Conservation (phyloP, 2,329 filamentous ascomycete genomes). For the Fusarium sp. region DNA sequence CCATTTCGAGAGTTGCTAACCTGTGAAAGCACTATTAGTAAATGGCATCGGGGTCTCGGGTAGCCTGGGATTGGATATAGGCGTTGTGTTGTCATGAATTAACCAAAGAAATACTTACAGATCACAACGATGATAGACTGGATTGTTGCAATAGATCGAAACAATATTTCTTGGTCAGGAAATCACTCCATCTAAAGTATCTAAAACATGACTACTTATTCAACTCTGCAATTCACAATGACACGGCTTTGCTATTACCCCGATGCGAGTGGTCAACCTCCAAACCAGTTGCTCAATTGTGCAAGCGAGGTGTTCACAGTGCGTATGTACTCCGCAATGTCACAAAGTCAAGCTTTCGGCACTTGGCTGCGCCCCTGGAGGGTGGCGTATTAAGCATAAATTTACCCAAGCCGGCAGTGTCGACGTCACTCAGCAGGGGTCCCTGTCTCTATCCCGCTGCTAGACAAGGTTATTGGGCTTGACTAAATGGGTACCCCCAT, state of each 20-base stretch:
- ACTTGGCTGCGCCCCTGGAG: not conserved
- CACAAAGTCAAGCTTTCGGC: not conserved
- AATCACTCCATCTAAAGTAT: not conserved
- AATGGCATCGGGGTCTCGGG: not conserved
- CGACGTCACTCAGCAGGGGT: not conserved
- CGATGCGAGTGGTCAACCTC: not conserved
- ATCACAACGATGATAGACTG: not conserved
- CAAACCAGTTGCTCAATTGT: not conserved
- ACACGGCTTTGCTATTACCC: not conserved
- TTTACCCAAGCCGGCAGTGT: not conserved
- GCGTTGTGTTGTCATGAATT: not conserved
- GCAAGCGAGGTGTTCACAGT: not conserved
- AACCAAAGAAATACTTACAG: not conserved
- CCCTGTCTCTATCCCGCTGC: not conserved
- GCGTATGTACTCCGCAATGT: not conserved
- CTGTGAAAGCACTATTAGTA: not conserved
- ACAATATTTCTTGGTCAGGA: not conserved
- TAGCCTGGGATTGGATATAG: not conserved
- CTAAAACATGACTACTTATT: not conserved
- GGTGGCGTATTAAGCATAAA: not conserved
- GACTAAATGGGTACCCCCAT: not conserved
- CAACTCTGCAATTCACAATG: not conserved
- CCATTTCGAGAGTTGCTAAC: not conserved
- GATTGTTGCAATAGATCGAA: not conserved
- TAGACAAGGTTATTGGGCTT: not conserved